Base-by-base conservation (phyloP, 1,284 basidiomycete species). In the Anthracocystis panici-leucophaei region DNA sequence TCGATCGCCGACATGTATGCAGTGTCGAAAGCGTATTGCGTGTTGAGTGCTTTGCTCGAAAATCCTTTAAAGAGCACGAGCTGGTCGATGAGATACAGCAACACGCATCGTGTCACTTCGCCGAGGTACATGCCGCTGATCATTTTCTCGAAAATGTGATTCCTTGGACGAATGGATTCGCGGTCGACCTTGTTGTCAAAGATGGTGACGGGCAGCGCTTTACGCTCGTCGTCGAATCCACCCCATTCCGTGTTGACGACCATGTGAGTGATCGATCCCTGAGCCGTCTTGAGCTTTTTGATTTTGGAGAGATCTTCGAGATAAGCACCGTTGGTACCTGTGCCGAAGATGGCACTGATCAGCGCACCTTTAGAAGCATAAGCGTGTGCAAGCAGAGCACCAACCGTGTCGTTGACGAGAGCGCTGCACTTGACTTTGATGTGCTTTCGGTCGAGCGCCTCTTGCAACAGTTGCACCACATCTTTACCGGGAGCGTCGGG, bases 51-150 rank as follows among this genome's bases (percentile, higher is more conserved):
- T 0, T 87, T 70, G 7, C 92, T 92, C 1, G 91, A 91, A 79
- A 89, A 90, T 4, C 97, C 96, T 63, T 88, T 86, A 86, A 99
- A 97, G 31, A 98, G 88, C 20, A 88, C 72, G 25, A 86, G 85
- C 50, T 85, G 90, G 84, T 98, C 96, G 80, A 98, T 89, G 69
- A 99, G 88, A 66, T 93, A 90, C 31, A 96, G 88, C 51, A 98
- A 88, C 71, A 97, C 88, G 81, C 93, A 92, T 53, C 96, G 91
- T 21, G 92, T 90, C 75, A 98, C 90, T 87, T 99, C 96, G 65
- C 96, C 96, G 42, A 98, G 90, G 86, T 99, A 98, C 95, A 99
- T 98, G 67, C 97, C 97, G 3, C 94, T 97, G 77, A 99, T 93
- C 88, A 97, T 94, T 88, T 99, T 99, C 86, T 99, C 97, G 83